phyloP scores from a whole-genome alignment of 2,329 filamentous ascomycete species.

The Acephala macrosclerotiorum region DNA sequence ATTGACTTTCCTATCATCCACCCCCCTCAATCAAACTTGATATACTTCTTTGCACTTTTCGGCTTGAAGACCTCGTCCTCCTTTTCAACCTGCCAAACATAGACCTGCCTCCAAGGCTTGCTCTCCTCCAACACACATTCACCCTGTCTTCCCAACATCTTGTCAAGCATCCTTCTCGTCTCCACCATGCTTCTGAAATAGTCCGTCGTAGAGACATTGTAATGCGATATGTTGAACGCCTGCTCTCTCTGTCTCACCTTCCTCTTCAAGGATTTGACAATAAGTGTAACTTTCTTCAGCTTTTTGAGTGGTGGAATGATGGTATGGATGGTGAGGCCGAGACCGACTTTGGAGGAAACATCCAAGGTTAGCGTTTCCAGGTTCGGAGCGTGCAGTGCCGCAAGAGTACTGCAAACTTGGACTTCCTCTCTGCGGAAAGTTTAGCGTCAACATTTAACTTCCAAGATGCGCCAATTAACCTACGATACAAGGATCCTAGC shows the following conservation, averaged over 20 bases:
- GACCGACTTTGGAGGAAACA: neutral
- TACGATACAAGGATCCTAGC: constrained; percentile 8
- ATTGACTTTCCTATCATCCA: neutral
- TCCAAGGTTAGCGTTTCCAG: constrained; percentile 10
- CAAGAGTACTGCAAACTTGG: constrained; percentile 9
- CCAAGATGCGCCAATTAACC: neutral
- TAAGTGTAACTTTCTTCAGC: constrained; percentile 8
- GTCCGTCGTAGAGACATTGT: neutral
- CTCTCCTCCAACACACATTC: constrained; percentile 1
- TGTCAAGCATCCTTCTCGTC: constrained; percentile 14
- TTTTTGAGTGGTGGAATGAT: neutral
- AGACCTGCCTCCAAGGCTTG: constrained; percentile 8
- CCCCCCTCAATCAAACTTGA: constrained; percentile 10
- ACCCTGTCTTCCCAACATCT: constrained; percentile 8
- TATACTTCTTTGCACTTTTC: constrained; percentile 6
- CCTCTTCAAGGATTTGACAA: constrained; percentile 2
- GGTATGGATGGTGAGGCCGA: constrained; percentile 16
- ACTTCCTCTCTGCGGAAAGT: constrained; percentile 8
- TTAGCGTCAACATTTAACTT: neutral
- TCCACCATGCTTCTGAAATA: constrained; percentile 8
- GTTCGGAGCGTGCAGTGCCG: neutral
- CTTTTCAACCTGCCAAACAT: constrained; percentile 12
- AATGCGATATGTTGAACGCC: neutral
- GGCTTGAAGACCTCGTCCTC: constrained; percentile 15
- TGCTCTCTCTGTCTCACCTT: neutral